These are phyloP conservation scores for Pseudocercospora crystallina DNA, from an alignment of 2,329 filamentous ascomycete genomes.

Conservation along the genomic window DNA sequence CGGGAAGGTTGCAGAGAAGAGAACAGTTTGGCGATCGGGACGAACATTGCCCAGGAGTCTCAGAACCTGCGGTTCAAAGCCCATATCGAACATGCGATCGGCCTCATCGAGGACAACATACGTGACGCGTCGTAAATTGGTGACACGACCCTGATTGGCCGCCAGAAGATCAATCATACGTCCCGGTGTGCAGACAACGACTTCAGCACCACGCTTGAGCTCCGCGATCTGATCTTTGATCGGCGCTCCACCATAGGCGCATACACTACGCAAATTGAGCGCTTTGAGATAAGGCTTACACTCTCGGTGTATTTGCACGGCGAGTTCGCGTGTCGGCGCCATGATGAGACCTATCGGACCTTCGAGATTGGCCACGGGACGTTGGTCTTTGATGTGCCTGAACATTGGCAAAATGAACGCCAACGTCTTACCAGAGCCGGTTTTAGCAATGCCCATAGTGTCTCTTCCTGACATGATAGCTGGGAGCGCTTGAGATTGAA, in stretches of 20 bases:
- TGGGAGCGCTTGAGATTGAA: conserved; percentile 92
- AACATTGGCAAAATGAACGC: conserved; percentile 97
- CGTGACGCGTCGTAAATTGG: conserved; percentile 82
- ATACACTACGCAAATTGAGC: conserved; percentile 80
- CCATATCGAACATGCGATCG: conserved; percentile 99
- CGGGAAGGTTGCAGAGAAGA: conserved; percentile 96
- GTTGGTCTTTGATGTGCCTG: conserved; percentile 93
- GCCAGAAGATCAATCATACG: conserved; percentile 93
- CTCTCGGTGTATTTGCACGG: conserved; percentile 89
- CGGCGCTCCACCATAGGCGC: conserved; percentile 90
- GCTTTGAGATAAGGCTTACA: conserved; percentile 92
- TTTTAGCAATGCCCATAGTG: conserved; percentile 95
- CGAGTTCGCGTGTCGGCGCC: conserved; percentile 90
- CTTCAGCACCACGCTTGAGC: conserved; percentile 89
- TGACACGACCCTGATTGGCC: conserved; percentile 90
- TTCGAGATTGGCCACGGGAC: conserved; percentile 75
- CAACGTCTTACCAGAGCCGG: conserved; percentile 94
- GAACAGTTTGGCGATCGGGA: conserved; percentile 86
- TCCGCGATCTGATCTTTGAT: conserved; percentile 98
- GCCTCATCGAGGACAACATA: conserved; percentile 97
- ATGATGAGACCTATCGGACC: conserved; percentile 87
- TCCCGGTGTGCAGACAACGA: conserved; percentile 92
- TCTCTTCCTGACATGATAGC: conserved; percentile 95
- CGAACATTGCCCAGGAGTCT: conserved; percentile 92
- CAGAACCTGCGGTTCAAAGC: conserved; percentile 96